Evolutionary conservation across 2,329 filamentous ascomycete species (phyloP).

Genomic region (Ceratocystiopsis sp.): DNA sequence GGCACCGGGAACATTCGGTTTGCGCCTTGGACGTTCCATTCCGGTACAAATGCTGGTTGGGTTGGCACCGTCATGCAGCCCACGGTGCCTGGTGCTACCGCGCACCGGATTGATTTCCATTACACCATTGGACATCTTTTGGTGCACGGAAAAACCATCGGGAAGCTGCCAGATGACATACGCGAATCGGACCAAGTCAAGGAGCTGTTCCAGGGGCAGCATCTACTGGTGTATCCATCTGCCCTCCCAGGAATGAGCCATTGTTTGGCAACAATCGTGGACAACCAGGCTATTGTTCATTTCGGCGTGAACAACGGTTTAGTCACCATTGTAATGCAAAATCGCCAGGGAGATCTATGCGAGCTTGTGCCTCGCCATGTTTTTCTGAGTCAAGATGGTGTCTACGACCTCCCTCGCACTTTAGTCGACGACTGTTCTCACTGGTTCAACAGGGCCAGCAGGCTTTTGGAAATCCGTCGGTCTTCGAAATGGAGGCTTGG

Average conservation of each 20-base stretch:
- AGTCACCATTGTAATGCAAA: slow-evolving; percentile 22
- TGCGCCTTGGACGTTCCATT: neutral
- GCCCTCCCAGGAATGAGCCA: slow-evolving; percentile 34
- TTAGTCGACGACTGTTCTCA: slow-evolving; percentile 38
- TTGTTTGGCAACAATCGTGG: slow-evolving; percentile 16
- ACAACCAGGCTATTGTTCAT: slow-evolving; percentile 33
- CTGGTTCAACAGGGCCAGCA: slow-evolving; percentile 33
- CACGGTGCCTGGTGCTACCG: neutral
- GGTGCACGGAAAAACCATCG: slow-evolving; percentile 18
- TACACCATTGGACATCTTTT: slow-evolving; percentile 18
- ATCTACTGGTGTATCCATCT: slow-evolving; percentile 35
- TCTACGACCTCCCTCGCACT: slow-evolving; percentile 31
- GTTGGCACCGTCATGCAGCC: neutral
- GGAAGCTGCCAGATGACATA: slow-evolving; percentile 34
- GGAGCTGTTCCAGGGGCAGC: slow-evolving; percentile 35
- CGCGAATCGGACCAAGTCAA: slow-evolving; percentile 23
- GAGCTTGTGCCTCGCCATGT: slow-evolving; percentile 5
- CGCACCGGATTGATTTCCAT: slow-evolving; percentile 19
- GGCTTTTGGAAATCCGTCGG: slow-evolving; percentile 29
- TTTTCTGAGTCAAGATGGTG: slow-evolving; percentile 15
- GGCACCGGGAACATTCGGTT: neutral
- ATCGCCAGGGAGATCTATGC: neutral
- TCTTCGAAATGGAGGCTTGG: slow-evolving; percentile 13
- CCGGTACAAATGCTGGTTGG: slow-evolving; percentile 1
- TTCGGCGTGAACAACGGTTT: slow-evolving; percentile 27